Conservation (phyloP, 768 basidiomycete genomes). For the Boletales sp. region DNA sequence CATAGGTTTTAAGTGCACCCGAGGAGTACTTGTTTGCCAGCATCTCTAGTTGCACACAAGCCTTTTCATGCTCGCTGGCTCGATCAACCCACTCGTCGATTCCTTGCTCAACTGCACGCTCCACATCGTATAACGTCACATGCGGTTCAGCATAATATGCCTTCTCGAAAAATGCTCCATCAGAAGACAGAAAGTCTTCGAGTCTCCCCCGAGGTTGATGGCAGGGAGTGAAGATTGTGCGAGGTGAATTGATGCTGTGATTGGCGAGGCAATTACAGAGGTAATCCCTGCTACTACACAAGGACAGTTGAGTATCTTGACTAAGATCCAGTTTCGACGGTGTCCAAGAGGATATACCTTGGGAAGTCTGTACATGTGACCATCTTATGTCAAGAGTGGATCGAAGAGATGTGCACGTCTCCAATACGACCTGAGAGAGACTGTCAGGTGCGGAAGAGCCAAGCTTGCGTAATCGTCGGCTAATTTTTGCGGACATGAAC, state of each 20-base stretch:
- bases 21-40: slow-evolving; percentile 27
- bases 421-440: slow-evolving; percentile 1
- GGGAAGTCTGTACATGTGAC: slow-evolving; percentile 27
- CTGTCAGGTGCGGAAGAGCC: slow-evolving; percentile 5
- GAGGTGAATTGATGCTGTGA: not conserved
- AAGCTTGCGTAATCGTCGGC: slow-evolving; percentile 38
- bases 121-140: slow-evolving; percentile 34
- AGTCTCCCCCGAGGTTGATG: slow-evolving; percentile 7
- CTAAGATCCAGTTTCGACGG: slow-evolving; percentile 26
- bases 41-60: slow-evolving; percentile 16
- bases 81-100: slow-evolving; percentile 34
- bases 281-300: slow-evolving; percentile 28
- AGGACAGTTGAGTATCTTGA: slow-evolving; percentile 31
- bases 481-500: slow-evolving; percentile 36
- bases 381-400: slow-evolving; percentile 32
- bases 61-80: slow-evolving; percentile 4
- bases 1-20: slow-evolving; percentile 24
- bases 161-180: slow-evolving; percentile 4
- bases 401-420: slow-evolving; percentile 13
- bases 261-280: slow-evolving; percentile 17
- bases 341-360: slow-evolving; percentile 27
- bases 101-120: slow-evolving; percentile 26
- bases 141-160: slow-evolving; percentile 8
- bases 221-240: not conserved
- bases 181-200: slow-evolving; percentile 12